These are phyloP conservation scores for Cymbidium sinense DNA, from an alignment of 106 monocot genomes.

Conservation along the genomic window DNA sequence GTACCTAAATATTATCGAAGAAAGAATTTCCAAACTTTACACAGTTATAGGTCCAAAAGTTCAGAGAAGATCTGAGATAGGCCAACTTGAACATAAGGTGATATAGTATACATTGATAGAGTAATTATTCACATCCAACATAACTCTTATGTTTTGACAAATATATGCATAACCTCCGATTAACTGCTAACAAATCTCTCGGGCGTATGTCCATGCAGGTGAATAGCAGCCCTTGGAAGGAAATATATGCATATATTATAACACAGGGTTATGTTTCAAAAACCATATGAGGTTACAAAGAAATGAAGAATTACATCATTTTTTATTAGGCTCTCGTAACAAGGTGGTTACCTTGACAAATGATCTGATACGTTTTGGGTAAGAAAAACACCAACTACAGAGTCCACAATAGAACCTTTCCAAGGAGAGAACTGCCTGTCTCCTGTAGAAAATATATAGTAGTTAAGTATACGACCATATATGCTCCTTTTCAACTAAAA, in stretches of 20 bases:
- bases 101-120: not conserved
- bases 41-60: slow-evolving; percentile 1
- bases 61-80: not conserved
- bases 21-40: not conserved
- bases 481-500: not conserved
- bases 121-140: not conserved
- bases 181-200: not conserved
- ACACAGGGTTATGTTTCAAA: not conserved
- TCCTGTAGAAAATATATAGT: not conserved
- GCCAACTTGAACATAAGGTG: not conserved
- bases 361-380: slow-evolving; percentile 17
- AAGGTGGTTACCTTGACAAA: slow-evolving; percentile 11
- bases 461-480: not conserved
- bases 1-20: not conserved
- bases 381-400: slow-evolving; percentile 16
- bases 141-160: not conserved
- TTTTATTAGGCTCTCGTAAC: not conserved
- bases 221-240: not conserved
- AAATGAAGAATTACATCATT: slow-evolving; percentile 2
- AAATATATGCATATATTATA: not conserved
- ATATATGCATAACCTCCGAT: not conserved
- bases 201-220: not conserved
- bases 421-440: slow-evolving; percentile 8
- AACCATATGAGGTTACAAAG: not conserved
- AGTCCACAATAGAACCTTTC: slow-evolving; percentile 16